Percentiles rank a stretch among this genome's conserved stretches.
phyloP scores from a whole-genome alignment of 257 asterid genomes.

The Catharanthus roseus region DNA sequence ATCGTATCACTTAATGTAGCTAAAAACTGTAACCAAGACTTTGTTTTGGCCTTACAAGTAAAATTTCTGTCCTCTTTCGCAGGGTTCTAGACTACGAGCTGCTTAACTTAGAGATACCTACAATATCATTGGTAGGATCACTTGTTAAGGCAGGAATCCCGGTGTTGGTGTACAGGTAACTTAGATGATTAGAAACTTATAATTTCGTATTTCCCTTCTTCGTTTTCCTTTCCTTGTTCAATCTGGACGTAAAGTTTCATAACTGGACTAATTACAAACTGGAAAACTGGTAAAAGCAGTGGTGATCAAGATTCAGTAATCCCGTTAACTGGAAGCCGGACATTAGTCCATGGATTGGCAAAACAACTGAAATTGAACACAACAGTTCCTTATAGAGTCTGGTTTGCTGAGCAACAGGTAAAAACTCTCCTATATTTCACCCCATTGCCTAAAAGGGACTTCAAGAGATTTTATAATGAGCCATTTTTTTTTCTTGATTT shows the following conservation, averaged over 20 bases:
- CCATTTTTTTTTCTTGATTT: not conserved
- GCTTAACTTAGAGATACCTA: constrained; percentile 59
- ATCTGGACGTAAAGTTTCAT: not conserved
- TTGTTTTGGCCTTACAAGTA: not conserved
- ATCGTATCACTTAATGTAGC: not conserved
- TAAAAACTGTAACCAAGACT: not conserved
- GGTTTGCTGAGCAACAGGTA: constrained; percentile 70
- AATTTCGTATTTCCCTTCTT: not conserved
- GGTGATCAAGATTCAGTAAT: constrained; percentile 79
- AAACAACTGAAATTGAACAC: constrained; percentile 41
- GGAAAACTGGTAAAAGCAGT: constrained; percentile 29
- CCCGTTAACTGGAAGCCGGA: constrained; percentile 63
- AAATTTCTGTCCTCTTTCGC: constrained; percentile 13
- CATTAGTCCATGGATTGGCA: constrained; percentile 41
- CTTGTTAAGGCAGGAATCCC: constrained; percentile 48
- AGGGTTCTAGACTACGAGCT: constrained; percentile 57
- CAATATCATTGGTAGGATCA: constrained; percentile 44
- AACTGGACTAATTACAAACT: too few relatives aligned
- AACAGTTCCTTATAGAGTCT: constrained; percentile 51
- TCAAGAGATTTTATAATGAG: too few relatives aligned
- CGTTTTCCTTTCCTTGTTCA: not conserved
- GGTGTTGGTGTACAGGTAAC: constrained; percentile 60
- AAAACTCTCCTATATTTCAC: not conserved
- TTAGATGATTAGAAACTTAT: too few relatives aligned
- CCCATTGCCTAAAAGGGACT: not conserved